A percentile compares a stretch with the other conserved stretches of the same genome.
Evolutionary conservation across 2,329 filamentous ascomycete species (phyloP).

Genomic region (Plectosphaerella plurivora): DNA sequence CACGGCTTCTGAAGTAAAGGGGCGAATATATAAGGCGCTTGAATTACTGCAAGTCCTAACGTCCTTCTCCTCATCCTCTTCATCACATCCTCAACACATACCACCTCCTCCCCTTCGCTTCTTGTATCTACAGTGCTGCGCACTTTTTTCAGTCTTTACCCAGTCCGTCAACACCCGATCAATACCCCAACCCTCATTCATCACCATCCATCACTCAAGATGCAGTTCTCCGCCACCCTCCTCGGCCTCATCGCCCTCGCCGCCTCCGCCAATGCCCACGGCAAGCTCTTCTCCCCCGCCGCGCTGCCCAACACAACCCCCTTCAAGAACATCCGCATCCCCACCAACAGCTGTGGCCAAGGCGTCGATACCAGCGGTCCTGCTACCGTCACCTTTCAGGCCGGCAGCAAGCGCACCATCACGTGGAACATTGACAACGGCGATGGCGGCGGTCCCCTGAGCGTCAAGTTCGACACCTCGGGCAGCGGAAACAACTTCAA

Average conservation of each 20-base stretch:
- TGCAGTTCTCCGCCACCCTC: conserved; percentile 2
- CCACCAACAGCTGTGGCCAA: conserved; percentile 1
- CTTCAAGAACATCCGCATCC: conserved; percentile 1
- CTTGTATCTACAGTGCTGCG: too few relatives aligned
- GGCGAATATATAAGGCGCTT: too few relatives aligned
- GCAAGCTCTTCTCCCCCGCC: conserved; percentile 1
- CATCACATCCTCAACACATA: too few relatives aligned
- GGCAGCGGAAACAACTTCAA: conserved; percentile 3
- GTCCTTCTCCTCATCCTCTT: too few relatives aligned
- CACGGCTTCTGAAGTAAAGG: too few relatives aligned
- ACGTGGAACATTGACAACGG: background rate
- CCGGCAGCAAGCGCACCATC: background rate
- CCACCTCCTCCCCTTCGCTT: too few relatives aligned
- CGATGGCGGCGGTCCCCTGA: background rate
- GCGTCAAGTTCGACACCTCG: conserved; percentile 1
- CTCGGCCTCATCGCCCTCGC: conserved; percentile 14
- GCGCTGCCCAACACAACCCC: conserved; percentile 2
- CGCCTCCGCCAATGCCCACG: conserved; percentile 1
- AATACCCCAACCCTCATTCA: background rate
- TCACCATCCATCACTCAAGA: background rate
- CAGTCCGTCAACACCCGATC: background rate
- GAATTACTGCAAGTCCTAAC: too few relatives aligned
- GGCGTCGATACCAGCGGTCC: background rate
- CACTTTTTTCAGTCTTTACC: too few relatives aligned
- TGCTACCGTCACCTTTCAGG: background rate